Evolutionary conservation across 331 rosid genomes (phyloP).

Genomic region (Rosa hybrid): DNA sequence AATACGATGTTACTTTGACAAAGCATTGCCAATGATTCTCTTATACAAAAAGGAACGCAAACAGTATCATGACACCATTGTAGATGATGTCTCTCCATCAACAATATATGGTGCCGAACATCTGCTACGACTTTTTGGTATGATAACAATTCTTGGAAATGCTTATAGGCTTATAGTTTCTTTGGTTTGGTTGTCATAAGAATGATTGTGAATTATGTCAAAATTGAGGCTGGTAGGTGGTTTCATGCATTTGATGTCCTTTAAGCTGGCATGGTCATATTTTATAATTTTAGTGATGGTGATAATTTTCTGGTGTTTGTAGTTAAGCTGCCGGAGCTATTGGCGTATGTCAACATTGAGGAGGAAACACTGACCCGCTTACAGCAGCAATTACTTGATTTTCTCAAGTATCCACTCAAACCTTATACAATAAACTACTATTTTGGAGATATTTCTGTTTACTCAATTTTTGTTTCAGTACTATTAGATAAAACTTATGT

Average conservation of each 20-base stretch:
- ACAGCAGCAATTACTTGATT: slow-evolving; percentile 76
- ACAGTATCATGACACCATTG: slow-evolving; percentile 65
- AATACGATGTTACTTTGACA: slow-evolving; percentile 91
- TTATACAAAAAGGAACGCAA: slow-evolving; percentile 90
- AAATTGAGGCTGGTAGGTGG: slow-evolving; percentile 6
- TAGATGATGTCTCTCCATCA: slow-evolving; percentile 72
- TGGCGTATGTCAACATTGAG: slow-evolving; percentile 83
- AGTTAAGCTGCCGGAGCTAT: slow-evolving; percentile 95
- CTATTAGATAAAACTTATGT: slow-evolving; percentile 2
- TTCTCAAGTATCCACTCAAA: slow-evolving; percentile 56
- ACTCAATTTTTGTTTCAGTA: not conserved
- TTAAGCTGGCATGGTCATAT: not conserved
- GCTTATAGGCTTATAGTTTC: slow-evolving; percentile 20
- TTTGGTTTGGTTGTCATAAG: slow-evolving; percentile 7
- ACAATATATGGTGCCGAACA: slow-evolving; percentile 95
- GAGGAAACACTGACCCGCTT: slow-evolving; percentile 76
- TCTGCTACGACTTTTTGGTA: slow-evolving; percentile 95
- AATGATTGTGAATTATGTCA: slow-evolving; percentile 18
- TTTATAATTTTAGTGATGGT: slow-evolving; percentile 10
- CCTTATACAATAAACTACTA: not conserved
- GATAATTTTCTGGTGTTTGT: slow-evolving; percentile 48
- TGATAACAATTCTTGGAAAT: slow-evolving; percentile 22
- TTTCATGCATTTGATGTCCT: not conserved
- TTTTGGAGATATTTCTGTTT: not conserved
- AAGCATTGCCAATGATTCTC: slow-evolving; percentile 86